phyloP scores from a whole-genome alignment of 345 rosid genomes.

The Populus tremula region DNA sequence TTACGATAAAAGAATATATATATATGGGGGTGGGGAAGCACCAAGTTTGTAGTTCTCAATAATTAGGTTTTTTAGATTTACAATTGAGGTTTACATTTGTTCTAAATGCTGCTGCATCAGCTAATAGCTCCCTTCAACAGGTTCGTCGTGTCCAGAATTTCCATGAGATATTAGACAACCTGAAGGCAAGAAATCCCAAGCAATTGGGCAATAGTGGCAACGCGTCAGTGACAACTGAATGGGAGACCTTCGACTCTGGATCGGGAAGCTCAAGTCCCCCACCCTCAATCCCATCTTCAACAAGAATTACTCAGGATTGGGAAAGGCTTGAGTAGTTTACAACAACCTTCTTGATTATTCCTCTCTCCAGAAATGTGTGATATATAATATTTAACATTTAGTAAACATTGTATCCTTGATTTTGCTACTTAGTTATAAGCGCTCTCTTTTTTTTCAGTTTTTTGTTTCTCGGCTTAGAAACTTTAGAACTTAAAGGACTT shows the following conservation, averaged over 20 bases:
- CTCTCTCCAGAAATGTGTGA: slow-evolving; percentile 1
- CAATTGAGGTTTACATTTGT: not conserved
- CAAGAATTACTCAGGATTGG: slow-evolving; percentile 58
- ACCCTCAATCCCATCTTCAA: slow-evolving; percentile 48
- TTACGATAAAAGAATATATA: no score
- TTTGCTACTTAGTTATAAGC: not conserved
- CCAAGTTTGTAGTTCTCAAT: not conserved
- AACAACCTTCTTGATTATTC: slow-evolving; percentile 11
- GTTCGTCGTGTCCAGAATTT: slow-evolving; percentile 70
- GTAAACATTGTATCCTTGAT: not conserved
- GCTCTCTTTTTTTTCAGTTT: not conserved
- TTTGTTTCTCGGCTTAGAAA: not conserved
- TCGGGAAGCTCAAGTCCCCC: slow-evolving; percentile 72
- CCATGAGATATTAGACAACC: slow-evolving; percentile 62
- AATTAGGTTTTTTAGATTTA: slow-evolving; percentile 1
- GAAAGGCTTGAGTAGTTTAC: slow-evolving; percentile 60
- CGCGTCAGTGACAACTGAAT: slow-evolving; percentile 54
- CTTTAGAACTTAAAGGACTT: not conserved
- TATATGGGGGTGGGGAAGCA: no score
- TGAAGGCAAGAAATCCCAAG: slow-evolving; percentile 63
- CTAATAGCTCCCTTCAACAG: slow-evolving; percentile 37
- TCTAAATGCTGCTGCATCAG: not conserved
- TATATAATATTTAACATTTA: slow-evolving; percentile 10
- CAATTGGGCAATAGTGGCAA: slow-evolving; percentile 47
- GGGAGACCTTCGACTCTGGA: slow-evolving; percentile 78